Evolutionary conservation across 306 rosid genomes (phyloP), one percentile per base, ranked within the genome.

Genomic region (Senna siamea): DNA sequence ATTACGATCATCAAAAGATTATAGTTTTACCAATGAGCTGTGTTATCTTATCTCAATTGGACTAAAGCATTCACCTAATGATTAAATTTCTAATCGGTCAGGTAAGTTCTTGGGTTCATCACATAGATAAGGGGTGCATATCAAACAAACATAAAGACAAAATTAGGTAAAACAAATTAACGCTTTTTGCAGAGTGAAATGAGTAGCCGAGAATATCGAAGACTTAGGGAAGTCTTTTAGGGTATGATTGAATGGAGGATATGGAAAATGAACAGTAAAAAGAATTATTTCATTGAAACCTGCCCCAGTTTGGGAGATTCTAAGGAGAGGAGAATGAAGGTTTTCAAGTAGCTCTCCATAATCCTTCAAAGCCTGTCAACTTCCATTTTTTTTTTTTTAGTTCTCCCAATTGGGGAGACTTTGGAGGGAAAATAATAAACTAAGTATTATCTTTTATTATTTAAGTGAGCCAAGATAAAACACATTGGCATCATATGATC

Each of bases 21-120:
- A 53, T 6, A 50, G 37, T 48, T 66, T 43, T n/a, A 58, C 56
- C 37, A 74, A 63, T 54, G 22, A 68, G 50, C 68, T 44, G 30
- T 7, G 32, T 79, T 75, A 26, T 70, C 62, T 79, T 75, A 26
- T 70, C 62, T 74, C 61, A 64, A 22, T 26, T 62, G 23, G 19
- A 69, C 51, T 15, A 35, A 61, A 30, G 50, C 64, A 59, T 43
- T 60, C 52, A 40, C 40, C 71, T 53, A 47, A 61, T 63, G 60
- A n/a, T 26, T 26, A 26, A 51, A 52, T 22, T 52, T 62, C 11
- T 13, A 43, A 62, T 64, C 64, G 51, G 50, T 18, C 51, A 14
- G 28, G 52, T 20, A 35, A 37, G n/a, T 37, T 37, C 7, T 10
- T 34, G 68, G 51, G 52, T 23, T 38, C 50, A 54, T 65, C 37